Evolutionary conservation across 1,284 basidiomycete genomes (phyloP).

Genomic region (Pholiota adiposa): DNA sequence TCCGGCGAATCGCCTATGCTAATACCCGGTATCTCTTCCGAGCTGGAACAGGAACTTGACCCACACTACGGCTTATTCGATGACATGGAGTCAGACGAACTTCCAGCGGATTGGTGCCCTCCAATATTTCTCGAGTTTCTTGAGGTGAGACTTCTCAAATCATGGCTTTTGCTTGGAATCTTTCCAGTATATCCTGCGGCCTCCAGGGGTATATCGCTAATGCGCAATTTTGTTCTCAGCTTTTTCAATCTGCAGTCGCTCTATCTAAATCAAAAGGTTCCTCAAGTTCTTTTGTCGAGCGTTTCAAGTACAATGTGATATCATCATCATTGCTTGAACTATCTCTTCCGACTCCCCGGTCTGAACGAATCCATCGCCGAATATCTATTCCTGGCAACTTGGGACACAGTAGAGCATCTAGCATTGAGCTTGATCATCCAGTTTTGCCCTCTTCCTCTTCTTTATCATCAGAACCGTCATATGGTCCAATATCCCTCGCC

Average conservation of each 20-base stretch:
- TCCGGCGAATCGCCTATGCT: slow-evolving; percentile 55
- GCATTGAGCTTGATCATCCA: slow-evolving; percentile 30
- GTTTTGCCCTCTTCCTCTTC: slow-evolving; percentile 10
- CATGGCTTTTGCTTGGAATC: not conserved
- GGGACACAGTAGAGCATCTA: slow-evolving; percentile 44
- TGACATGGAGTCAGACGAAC: slow-evolving; percentile 30
- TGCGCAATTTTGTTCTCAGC: slow-evolving; percentile 25
- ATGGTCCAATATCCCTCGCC: slow-evolving; percentile 44
- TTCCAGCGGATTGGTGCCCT: slow-evolving; percentile 42
- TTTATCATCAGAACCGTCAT: slow-evolving; percentile 33
- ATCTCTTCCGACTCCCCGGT: slow-evolving; percentile 37
- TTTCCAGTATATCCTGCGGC: not conserved
- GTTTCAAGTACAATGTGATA: slow-evolving; percentile 85
- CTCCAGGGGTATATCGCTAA: slow-evolving; percentile 1
- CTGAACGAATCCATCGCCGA: slow-evolving; percentile 35
- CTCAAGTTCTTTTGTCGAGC: slow-evolving; percentile 65
- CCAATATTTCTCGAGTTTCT: slow-evolving; percentile 36
- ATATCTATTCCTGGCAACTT: slow-evolving; percentile 52
- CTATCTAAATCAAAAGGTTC: slow-evolving; percentile 34
- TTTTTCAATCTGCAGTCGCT: slow-evolving; percentile 35
- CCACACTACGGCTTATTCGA: slow-evolving; percentile 26
- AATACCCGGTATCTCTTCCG: slow-evolving; percentile 39
- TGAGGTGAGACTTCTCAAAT: slow-evolving; percentile 36
- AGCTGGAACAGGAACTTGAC: slow-evolving; percentile 40
- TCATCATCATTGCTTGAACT: slow-evolving; percentile 75